Conservation (phyloP, 2,329 filamentous ascomycete genomes). For the Microcyclospora pomicola region DNA sequence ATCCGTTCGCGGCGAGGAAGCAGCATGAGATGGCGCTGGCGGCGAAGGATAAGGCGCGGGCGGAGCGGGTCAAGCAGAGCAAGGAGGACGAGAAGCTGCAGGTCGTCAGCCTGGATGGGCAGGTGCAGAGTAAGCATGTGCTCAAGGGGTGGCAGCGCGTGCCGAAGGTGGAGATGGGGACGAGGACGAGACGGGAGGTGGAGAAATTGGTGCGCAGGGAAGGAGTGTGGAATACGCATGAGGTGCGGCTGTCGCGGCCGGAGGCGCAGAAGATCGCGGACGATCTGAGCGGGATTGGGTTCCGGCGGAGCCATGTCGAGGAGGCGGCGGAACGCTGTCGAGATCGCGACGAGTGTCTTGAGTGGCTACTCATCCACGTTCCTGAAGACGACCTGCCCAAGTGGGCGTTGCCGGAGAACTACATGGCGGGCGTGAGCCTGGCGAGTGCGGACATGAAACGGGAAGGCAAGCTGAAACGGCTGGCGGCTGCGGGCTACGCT, state of each 20-base stretch:
- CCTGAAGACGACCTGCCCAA: slow-evolving; percentile 90
- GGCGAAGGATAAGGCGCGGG: slow-evolving; percentile 63
- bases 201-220: slow-evolving; percentile 66
- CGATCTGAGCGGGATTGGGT: slow-evolving; percentile 66
- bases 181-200: slow-evolving; percentile 61
- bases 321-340: slow-evolving; percentile 82
- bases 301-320: slow-evolving; percentile 76
- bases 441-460: slow-evolving; percentile 67
- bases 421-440: slow-evolving; percentile 78
- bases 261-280: slow-evolving; percentile 50
- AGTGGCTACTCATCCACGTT: slow-evolving; percentile 94
- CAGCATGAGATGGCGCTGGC: slow-evolving; percentile 69
- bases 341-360: slow-evolving; percentile 79
- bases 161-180: slow-evolving; percentile 87
- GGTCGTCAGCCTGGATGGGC: slow-evolving; percentile 23
- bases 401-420: slow-evolving; percentile 85
- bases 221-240: slow-evolving; percentile 77
- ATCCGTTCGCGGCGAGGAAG: slow-evolving; percentile 71
- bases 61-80: slow-evolving; percentile 47
- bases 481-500: slow-evolving; percentile 74
- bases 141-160: slow-evolving; percentile 64
- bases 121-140: slow-evolving; percentile 24
- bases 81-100: slow-evolving; percentile 47
- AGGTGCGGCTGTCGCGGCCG: slow-evolving; percentile 46
- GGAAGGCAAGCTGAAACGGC: slow-evolving; percentile 68